A percentile compares a stretch with the other conserved stretches of the same genome.
These are phyloP conservation scores for Brassica hybrid DNA, from an alignment of 441 rosid species.

Conservation along the genomic window DNA sequence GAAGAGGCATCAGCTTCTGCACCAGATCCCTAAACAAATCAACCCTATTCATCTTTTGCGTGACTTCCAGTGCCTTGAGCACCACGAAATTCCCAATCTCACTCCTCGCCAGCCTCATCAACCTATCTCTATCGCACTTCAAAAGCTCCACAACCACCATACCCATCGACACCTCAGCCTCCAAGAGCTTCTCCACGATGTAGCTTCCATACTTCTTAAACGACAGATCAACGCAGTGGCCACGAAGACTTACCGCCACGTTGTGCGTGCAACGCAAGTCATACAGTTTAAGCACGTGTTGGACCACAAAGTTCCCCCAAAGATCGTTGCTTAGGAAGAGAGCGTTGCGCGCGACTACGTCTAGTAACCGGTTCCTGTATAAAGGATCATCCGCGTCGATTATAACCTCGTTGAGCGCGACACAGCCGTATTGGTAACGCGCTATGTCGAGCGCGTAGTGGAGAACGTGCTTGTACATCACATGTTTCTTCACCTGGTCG, in stretches of 20 bases:
- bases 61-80: background rate
- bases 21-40: slow-evolving; percentile 11
- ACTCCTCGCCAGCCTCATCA: slow-evolving; percentile 27
- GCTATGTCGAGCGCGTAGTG: slow-evolving; percentile 28
- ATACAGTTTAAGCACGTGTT: slow-evolving; percentile 18
- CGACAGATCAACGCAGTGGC: slow-evolving; percentile 25
- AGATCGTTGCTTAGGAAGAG: slow-evolving; percentile 19
- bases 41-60: background rate
- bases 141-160: slow-evolving; percentile 20
- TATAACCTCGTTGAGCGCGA: slow-evolving; percentile 22
- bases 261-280: background rate
- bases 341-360: slow-evolving; percentile 1
- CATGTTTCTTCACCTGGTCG: background rate
- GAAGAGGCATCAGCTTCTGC: slow-evolving; percentile 21
- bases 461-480: slow-evolving; percentile 3
- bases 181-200: slow-evolving; percentile 19
- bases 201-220: slow-evolving; percentile 4
- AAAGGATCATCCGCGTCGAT: slow-evolving; percentile 16
- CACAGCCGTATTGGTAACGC: slow-evolving; percentile 13
- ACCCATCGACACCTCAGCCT: background rate
- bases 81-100: slow-evolving; percentile 26
- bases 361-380: slow-evolving; percentile 6
- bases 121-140: background rate
- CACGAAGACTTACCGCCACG: slow-evolving; percentile 2
- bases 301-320: slow-evolving; percentile 27